phyloP scores from a whole-genome alignment of 306 rosid species.

The Trichosanthes cucumerina region DNA sequence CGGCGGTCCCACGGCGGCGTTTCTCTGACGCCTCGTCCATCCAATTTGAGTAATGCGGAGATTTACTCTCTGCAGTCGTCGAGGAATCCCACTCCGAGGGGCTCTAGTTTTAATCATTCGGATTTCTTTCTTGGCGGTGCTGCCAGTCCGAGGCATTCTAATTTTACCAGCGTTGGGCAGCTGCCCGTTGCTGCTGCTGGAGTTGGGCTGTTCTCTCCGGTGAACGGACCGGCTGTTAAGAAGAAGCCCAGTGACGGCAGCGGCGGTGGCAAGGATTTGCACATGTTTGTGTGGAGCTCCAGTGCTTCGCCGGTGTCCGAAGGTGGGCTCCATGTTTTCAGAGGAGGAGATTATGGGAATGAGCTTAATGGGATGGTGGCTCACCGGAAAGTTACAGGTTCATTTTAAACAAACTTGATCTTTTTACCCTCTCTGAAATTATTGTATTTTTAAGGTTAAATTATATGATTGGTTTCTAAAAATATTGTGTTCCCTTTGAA shows the following conservation, averaged over 20 bases:
- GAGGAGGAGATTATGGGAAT: background rate
- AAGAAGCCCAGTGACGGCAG: background rate
- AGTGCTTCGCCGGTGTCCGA: constrained; percentile 5
- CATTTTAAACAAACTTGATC: no score
- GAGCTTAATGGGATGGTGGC: background rate
- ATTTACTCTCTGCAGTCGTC: constrained; percentile 1
- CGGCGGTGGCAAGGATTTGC: background rate
- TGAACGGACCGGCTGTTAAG: background rate
- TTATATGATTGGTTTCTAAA: no score
- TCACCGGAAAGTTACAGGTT: background rate
- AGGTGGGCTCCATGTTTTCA: background rate
- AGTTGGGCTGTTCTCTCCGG: constrained; percentile 1
- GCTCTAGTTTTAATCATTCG: background rate
- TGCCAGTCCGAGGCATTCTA: background rate
- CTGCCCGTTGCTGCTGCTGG: background rate
- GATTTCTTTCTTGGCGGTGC: background rate
- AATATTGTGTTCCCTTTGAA: no score
- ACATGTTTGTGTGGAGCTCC: constrained; percentile 13
- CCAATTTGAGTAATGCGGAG: constrained; percentile 4
- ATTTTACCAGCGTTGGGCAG: background rate
- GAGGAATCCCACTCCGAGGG: background rate
- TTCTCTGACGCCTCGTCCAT: constrained; percentile 7
- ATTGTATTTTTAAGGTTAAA: no score
- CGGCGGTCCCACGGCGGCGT: background rate
- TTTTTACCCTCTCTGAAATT: no score